Evolutionary conservation across 768 basidiomycete genomes (phyloP).

Genomic region (Mycena sanguinolenta): DNA sequence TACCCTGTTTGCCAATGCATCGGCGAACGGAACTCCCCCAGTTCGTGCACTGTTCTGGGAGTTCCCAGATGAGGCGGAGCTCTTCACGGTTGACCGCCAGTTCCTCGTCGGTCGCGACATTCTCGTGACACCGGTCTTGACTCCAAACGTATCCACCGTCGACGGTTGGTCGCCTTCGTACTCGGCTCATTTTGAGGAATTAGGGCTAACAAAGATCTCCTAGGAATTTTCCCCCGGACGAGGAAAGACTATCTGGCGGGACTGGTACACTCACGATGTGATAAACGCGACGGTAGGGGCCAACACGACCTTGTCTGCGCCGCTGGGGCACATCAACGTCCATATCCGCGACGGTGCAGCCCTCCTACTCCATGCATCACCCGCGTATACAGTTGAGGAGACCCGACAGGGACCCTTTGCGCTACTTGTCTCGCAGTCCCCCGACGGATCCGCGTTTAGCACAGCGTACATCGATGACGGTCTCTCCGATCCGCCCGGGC

Average conservation of each 20-base stretch:
- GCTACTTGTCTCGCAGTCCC: slow-evolving; percentile 69
- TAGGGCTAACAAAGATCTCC: slow-evolving; percentile 19
- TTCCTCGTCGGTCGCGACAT: slow-evolving; percentile 80
- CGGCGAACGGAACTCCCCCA: slow-evolving; percentile 74
- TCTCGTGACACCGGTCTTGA: slow-evolving; percentile 81
- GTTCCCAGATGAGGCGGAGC: slow-evolving; percentile 78
- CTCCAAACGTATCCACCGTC: slow-evolving; percentile 77
- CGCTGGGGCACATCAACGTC: slow-evolving; percentile 82
- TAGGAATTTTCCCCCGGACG: slow-evolving; percentile 76
- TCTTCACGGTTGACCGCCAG: slow-evolving; percentile 73
- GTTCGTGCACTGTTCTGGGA: too few species aligned
- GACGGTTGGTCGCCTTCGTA: slow-evolving; percentile 58
- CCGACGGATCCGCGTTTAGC: slow-evolving; percentile 60
- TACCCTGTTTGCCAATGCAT: slow-evolving; percentile 80
- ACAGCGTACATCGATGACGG: slow-evolving; percentile 81
- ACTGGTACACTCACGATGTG: slow-evolving; percentile 80
- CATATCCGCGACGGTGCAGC: slow-evolving; percentile 79
- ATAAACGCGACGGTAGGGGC: slow-evolving; percentile 59
- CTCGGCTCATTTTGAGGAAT: slow-evolving; percentile 16
- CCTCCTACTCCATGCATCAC: slow-evolving; percentile 72
- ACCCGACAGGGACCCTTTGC: slow-evolving; percentile 73
- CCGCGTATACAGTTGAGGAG: slow-evolving; percentile 77
- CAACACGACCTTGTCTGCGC: slow-evolving; percentile 68
- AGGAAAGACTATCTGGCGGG: slow-evolving; percentile 72
- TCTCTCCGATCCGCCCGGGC: slow-evolving; percentile 67